Evolutionary conservation across 1,284 basidiomycete species (phyloP), one percentile per base, ranked within the genome.

Genomic region (Tranzscheliella williamsii): DNA sequence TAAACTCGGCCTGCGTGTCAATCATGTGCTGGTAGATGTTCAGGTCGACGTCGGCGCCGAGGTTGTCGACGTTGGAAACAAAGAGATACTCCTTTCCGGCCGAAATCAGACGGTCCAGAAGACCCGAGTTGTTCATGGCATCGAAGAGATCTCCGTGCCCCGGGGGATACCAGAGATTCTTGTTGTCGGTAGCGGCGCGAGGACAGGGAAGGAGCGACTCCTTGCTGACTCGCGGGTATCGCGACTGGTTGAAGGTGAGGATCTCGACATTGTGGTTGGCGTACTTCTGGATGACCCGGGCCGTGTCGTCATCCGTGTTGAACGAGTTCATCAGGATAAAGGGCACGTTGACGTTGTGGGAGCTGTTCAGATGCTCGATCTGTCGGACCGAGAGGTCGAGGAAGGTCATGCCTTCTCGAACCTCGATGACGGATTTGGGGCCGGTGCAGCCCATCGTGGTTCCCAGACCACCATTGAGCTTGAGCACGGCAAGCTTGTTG

Each of bases 271-370:
- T 78, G 70, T 78, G 76, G 84, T 97, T 97, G 44, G 88, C 91
- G 81, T 98, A 98, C 82, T 99, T 99, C 81, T 97, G 95, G 82
- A 98, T 98, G 82, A 97, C 95, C 50, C 74, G 71, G 6, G 74
- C 71, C 5, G 74, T 78, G 66, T 78, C 77, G 38, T 78, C 77
- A 51, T 78, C 93, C 32, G 95, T 97, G 84, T 98, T 97, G 87
- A 98, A 97, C 62, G 92, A 96, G 78, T 95, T 97, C 94, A 98
- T 98, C 78, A 98, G 86, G 81, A 97, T 94, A 79, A 98, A 90
- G 13, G 94, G 93, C 36, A 97, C 93, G 81, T 85, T 95, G 73
- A 84, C 83, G 70, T 82, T 81, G 81, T 84, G 81, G 38, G 81
- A 77, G 48, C 80, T 80, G 81, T 85, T 85, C 60, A 85, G 79